phyloP scores from a whole-genome alignment of 148 eudicot species.

The Arbutus unedo region DNA sequence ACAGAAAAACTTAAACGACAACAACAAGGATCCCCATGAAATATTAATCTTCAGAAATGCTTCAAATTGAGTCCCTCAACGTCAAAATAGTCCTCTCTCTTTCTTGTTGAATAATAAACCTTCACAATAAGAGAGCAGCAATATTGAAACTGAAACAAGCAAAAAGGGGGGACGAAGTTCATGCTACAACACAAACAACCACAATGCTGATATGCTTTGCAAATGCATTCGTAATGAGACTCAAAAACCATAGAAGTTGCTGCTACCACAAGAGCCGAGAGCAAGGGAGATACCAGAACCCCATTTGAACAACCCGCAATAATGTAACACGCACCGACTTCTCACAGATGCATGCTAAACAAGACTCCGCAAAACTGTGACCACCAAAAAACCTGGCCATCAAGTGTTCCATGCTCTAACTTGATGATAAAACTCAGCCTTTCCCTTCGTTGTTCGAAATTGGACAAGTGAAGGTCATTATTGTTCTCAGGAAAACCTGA shows the following conservation, averaged over 20 bases:
- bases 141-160: too few species aligned
- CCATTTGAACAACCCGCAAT: not conserved
- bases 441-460: not conserved
- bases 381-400: not conserved
- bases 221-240: not conserved
- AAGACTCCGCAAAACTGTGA: slow-evolving; percentile 9
- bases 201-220: not conserved
- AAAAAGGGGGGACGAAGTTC: not conserved
- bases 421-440: not conserved
- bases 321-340: not conserved
- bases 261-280: not conserved
- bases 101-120: too few species aligned
- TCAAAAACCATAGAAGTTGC: not conserved
- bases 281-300: not conserved
- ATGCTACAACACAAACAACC: not conserved
- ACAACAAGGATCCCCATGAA: too few species aligned
- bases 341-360: slow-evolving; percentile 5
- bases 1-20: too few species aligned
- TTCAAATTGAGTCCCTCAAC: too few species aligned
- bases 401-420: not conserved
- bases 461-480: not conserved
- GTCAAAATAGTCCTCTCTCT: too few species aligned
- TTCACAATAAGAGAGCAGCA: too few species aligned
- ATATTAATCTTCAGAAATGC: too few species aligned
- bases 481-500: not conserved